Evolutionary conservation across 345 rosid species (phyloP), one percentile per base, ranked within the genome.

Genomic region (Odontarrhena argentea): DNA sequence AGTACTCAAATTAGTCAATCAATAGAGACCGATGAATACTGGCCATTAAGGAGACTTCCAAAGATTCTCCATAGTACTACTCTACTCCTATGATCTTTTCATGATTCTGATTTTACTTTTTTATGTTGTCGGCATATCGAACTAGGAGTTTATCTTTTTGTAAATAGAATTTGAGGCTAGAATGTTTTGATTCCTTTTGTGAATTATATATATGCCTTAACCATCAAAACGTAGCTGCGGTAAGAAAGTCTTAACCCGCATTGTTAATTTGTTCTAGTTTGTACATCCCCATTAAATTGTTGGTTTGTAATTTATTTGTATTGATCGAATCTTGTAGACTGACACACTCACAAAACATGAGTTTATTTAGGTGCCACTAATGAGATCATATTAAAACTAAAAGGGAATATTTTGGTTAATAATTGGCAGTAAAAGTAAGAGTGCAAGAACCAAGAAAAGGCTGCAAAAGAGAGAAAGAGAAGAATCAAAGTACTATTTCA

Each of bases 341-440:
- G 66, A 65, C 51, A 64, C 53, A 71, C 60, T 71, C 65, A 24
- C 54, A 49, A 64, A 48, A 48, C 53, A 22, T 35, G 60, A 71
- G 76, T 56, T 72, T 72, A 43, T 24, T 34, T 8, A 61, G 56
- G 43, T 35, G 63, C 75, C 69, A 55, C 69, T 45, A 44, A 18
- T 6, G 48, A 69, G 14, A 64, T 55, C 44, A 25, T 65, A 51
- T 57, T 35, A 50, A 50, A 47, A 32, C 7, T 25, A 9, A 26
- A 42, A 51, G 28, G 15, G 61, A 65, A 65, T 42, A 65, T 34
- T 42, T 49, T 58, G 48, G 71, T 42, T 52, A 26, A 59, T 73
- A 59, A 35, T 65, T 65, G 67, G 25, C 54, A 51, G 67, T 59
- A 65, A 65, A 65, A 65, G 76, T 65, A 72, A 57, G 53, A 73